Evolutionary conservation across 768 basidiomycete species (phyloP).

Genomic region (Gloeopeniophorella convolvens): DNA sequence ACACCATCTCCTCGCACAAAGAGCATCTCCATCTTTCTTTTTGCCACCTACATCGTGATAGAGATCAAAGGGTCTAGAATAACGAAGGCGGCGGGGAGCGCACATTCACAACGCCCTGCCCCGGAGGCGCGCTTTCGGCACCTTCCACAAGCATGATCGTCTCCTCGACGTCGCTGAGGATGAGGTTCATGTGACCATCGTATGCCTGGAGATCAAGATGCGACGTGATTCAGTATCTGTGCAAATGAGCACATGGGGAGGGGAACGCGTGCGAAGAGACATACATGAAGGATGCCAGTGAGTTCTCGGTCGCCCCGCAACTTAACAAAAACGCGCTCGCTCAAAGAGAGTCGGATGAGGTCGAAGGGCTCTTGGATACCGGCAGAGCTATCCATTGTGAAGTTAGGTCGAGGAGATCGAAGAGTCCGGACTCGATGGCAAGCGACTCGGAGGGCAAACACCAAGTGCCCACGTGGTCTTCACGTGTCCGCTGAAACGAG

Average conservation of each 20-base stretch:
- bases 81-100: constrained; percentile 18
- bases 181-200: constrained; percentile 99
- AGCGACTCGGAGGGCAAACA: not conserved
- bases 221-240: constrained; percentile 13
- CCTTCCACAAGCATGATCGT: constrained; percentile 93
- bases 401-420: not conserved
- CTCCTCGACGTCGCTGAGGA: constrained; percentile 96
- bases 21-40: constrained; percentile 94
- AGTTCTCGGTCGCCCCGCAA: constrained; percentile 91
- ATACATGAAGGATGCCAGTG: constrained; percentile 85
- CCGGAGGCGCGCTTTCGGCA: constrained; percentile 54
- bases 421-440: not conserved
- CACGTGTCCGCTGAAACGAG: constrained; percentile 9
- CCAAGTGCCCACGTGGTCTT: not conserved
- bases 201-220: constrained; percentile 62
- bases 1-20: constrained; percentile 98
- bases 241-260: constrained; percentile 8
- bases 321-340: constrained; percentile 98
- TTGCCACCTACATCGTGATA: constrained; percentile 57
- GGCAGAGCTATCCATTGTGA: constrained; percentile 59
- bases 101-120: constrained; percentile 62
- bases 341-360: constrained; percentile 90
- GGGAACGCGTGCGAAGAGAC: constrained; percentile 27
- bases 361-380: constrained; percentile 96
- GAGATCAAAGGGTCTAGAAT: not conserved